Evolutionary conservation across 768 basidiomycete species (phyloP).

Genomic region (Obba rivulosa): DNA sequence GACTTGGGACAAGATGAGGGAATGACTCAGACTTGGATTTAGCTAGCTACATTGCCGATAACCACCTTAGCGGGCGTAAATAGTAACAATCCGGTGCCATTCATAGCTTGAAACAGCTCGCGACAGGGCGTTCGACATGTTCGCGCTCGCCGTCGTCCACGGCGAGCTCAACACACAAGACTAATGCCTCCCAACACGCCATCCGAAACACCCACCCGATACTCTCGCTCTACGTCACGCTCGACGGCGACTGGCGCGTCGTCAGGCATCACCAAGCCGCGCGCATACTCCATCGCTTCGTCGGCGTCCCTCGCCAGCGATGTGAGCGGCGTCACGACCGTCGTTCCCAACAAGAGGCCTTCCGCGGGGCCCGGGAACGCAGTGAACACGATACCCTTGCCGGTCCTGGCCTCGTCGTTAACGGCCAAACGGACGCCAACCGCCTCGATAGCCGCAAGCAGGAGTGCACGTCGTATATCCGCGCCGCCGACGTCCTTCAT

Average conservation of each 20-base stretch:
- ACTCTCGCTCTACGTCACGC: constrained; percentile 37
- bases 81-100: too few relatives aligned
- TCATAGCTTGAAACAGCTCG: too few relatives aligned
- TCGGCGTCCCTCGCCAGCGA: constrained; percentile 41
- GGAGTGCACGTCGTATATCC: constrained; percentile 22
- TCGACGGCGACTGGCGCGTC: constrained; percentile 36
- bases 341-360: constrained; percentile 26
- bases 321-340: constrained; percentile 45
- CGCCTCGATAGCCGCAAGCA: constrained; percentile 1
- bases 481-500: constrained; percentile 28
- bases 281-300: constrained; percentile 35
- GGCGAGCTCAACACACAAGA: constrained; percentile 11
- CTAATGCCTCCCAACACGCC: constrained; percentile 26
- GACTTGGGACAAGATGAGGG: too few relatives aligned
- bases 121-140: too few relatives aligned
- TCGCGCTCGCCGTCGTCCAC: constrained; percentile 11
- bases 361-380: constrained; percentile 9
- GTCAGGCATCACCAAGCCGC: constrained; percentile 41
- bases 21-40: too few relatives aligned
- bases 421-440: constrained; percentile 1
- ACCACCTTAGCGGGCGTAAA: too few relatives aligned
- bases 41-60: too few relatives aligned
- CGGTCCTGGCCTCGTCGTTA: constrained; percentile 32
- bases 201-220: constrained; percentile 52
- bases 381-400: constrained; percentile 45